Percentiles rank a stretch among this genome's conserved stretches.
Evolutionary conservation across 371 early-diverging fungal species (phyloP).

Genomic region (Smittium culicis): DNA sequence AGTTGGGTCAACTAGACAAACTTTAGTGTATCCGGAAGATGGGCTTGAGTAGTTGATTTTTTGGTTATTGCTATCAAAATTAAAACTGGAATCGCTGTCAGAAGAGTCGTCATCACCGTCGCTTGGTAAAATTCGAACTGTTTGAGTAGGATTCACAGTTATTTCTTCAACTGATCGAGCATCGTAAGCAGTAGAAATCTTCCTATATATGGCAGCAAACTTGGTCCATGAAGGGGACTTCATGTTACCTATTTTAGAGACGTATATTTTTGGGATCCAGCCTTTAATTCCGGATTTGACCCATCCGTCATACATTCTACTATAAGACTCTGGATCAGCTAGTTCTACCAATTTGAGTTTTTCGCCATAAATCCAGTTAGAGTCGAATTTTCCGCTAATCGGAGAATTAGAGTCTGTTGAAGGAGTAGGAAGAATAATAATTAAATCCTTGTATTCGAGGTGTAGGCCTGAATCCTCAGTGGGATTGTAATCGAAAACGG

Average conservation of each 20-base stretch:
- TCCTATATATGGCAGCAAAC: slow-evolving; percentile 19
- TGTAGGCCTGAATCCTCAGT: slow-evolving; percentile 12
- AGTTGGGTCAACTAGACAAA: too few species aligned
- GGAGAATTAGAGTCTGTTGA: too few species aligned
- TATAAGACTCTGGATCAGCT: slow-evolving; percentile 11
- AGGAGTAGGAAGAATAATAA: too few species aligned
- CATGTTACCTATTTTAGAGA: slow-evolving; percentile 15
- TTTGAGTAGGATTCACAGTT: too few species aligned
- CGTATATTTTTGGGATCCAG: slow-evolving; percentile 28
- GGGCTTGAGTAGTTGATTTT: too few species aligned
- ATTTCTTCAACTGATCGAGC: too few species aligned
- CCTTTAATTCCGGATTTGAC: slow-evolving; percentile 16
- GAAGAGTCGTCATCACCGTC: too few species aligned
- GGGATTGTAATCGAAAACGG: background rate
- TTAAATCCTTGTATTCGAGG: too few species aligned
- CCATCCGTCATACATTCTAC: slow-evolving; percentile 21
- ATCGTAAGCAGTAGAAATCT: slow-evolving; percentile 20
- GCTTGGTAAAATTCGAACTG: too few species aligned
- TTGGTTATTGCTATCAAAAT: too few species aligned
- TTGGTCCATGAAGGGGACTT: slow-evolving; percentile 23
- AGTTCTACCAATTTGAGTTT: background rate
- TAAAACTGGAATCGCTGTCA: too few species aligned
- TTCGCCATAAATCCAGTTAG: slow-evolving; percentile 25
- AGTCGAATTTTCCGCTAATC: slow-evolving; percentile 18
- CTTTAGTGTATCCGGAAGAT: too few species aligned